Evolutionary conservation across 345 rosid genomes (phyloP).

Genomic region (Eucalyptus cladocalyx): DNA sequence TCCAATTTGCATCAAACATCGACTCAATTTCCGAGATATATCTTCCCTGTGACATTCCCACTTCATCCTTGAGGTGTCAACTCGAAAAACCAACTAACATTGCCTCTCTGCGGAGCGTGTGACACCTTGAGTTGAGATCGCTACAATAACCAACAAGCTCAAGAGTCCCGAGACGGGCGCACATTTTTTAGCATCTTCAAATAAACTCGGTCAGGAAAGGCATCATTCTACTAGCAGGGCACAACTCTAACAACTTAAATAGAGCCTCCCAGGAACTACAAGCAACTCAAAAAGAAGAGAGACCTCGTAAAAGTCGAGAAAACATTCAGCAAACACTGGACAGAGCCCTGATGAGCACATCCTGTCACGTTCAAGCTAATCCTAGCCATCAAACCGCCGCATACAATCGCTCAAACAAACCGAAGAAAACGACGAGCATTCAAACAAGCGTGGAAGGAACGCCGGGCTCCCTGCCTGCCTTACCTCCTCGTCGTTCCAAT

Average conservation of each 20-base stretch:
- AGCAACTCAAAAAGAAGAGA: neutral
- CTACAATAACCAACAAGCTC: neutral
- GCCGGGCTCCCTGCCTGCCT: neutral
- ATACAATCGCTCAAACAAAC: neutral
- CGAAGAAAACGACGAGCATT: neutral
- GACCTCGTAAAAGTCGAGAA: neutral
- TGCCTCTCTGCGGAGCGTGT: neutral
- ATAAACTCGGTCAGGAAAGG: neutral
- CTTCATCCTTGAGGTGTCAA: neutral
- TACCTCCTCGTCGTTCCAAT: constrained; percentile 99
- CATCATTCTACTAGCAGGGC: neutral
- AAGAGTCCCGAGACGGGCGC: neutral
- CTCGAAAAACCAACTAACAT: neutral
- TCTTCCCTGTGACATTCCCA: neutral
- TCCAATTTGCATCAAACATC: neutral
- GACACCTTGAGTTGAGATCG: neutral
- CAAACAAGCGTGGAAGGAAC: neutral
- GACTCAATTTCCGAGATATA: neutral
- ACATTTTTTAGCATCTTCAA: neutral
- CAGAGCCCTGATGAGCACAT: neutral
- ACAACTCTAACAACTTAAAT: neutral
- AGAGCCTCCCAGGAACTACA: neutral
- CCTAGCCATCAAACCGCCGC: neutral
- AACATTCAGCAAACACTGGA: neutral
- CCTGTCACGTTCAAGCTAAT: neutral